Conservation (phyloP, 148 eudicot genomes). For the Spergularia bocconei region DNA sequence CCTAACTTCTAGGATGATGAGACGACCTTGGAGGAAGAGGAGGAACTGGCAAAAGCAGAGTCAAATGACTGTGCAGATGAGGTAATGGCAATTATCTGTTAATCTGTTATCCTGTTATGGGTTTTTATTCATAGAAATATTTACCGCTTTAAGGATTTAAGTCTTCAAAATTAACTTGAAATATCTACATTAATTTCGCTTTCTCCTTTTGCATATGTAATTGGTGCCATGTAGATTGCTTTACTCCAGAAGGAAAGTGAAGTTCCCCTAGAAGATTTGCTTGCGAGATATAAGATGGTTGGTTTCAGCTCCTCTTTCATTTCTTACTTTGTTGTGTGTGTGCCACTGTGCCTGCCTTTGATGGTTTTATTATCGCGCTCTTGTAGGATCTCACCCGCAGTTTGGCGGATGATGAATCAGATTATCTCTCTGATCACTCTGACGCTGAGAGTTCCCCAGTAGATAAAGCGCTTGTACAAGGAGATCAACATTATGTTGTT, state of each 20-base stretch:
- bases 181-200: neutral
- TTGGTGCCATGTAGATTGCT: constrained; percentile 57
- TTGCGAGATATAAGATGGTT: constrained; percentile 84
- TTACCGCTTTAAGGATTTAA: neutral
- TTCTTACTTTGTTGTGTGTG: neutral
- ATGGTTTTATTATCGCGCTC: neutral
- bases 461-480: constrained; percentile 32
- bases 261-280: constrained; percentile 73
- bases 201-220: neutral
- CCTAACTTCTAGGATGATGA: constrained; percentile 78
- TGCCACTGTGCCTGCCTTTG: neutral
- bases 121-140: no score
- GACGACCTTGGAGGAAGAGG: constrained; percentile 90
- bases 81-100: constrained; percentile 36
- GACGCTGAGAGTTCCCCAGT: constrained; percentile 39
- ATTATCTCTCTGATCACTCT: constrained; percentile 51
- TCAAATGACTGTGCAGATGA: constrained; percentile 58
- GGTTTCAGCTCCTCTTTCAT: constrained; percentile 16
- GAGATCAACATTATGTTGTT: constrained; percentile 25
- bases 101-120: neutral
- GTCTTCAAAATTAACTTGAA: constrained; percentile 2
- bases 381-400: constrained; percentile 38
- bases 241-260: constrained; percentile 89
- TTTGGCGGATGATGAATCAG: constrained; percentile 46
- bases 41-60: constrained; percentile 78